These are phyloP conservation scores for Hericium rajendrae DNA, from an alignment of 768 basidiomycete species.

Conservation along the genomic window DNA sequence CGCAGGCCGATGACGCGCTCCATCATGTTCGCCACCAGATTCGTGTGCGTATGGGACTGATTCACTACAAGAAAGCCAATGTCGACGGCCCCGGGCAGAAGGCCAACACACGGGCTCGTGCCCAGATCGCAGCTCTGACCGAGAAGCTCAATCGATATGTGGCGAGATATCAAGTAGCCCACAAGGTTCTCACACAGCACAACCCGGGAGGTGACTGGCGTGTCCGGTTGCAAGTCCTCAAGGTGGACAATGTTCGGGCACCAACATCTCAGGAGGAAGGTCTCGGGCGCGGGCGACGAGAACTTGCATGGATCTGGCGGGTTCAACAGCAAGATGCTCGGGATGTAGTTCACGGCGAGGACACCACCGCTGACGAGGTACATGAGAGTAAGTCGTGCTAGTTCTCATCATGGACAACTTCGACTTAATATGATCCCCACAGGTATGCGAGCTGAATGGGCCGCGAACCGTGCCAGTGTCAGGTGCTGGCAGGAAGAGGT, in stretches of 20 bases:
- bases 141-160: neutral
- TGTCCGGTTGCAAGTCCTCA: neutral
- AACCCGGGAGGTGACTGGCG: neutral
- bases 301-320: neutral
- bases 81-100: neutral
- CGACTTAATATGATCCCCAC: neutral
- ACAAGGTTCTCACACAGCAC: neutral
- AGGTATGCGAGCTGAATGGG: conserved; percentile 11
- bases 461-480: conserved; percentile 1
- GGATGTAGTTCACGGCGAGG: neutral
- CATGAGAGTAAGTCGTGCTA: neutral
- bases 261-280: neutral
- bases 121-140: neutral
- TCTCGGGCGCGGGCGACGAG: neutral
- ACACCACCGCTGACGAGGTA: neutral
- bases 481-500: conserved; percentile 10
- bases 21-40: neutral
- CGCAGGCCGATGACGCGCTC: neutral
- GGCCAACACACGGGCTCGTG: neutral
- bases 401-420: neutral
- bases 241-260: neutral
- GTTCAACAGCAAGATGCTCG: neutral
- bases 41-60: neutral
- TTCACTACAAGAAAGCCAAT: neutral
- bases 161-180: neutral